Percentiles rank a stretch among this genome's conserved stretches.
Conservation (phyloP, 176 grass and related monocot genomes). For the Poa pratensis region DNA sequence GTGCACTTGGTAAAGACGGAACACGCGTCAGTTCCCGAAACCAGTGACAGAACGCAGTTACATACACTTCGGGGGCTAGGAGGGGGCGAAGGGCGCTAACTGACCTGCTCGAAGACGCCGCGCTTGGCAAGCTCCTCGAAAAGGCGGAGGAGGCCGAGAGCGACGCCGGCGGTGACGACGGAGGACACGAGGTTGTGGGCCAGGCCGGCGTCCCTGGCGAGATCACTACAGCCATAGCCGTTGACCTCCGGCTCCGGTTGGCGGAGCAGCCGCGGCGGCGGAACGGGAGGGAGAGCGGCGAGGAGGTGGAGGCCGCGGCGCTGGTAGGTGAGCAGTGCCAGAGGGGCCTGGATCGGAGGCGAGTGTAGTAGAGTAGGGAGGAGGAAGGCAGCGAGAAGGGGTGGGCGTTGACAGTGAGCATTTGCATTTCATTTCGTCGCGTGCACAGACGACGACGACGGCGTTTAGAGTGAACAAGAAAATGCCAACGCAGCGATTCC, state of each 20-base stretch:
- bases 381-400: conserved; percentile 15
- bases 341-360: not conserved
- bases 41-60: no score
- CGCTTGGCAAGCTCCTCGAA: conserved; percentile 88
- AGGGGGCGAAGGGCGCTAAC: not conserved
- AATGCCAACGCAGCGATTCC: not conserved
- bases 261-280: not conserved
- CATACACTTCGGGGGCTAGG: not conserved
- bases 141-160: conserved; percentile 77
- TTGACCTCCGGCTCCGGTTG: conserved; percentile 11
- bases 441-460: not conserved
- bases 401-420: conserved; percentile 43
- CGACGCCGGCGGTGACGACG: conserved; percentile 43
- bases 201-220: conserved; percentile 42
- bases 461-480: no score
- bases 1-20: not conserved
- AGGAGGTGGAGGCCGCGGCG: not conserved
- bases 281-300: conserved; percentile 6
- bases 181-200: conserved; percentile 57
- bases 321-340: not conserved
- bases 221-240: conserved; percentile 41
- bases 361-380: not conserved
- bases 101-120: conserved; percentile 85
- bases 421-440: no score
- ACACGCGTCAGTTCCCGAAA: no score